A percentile compares a stretch with the other conserved stretches of the same genome.
These are phyloP conservation scores for Hysterangium stoloniferum DNA, from an alignment of 768 basidiomycete genomes.

Conservation along the genomic window DNA sequence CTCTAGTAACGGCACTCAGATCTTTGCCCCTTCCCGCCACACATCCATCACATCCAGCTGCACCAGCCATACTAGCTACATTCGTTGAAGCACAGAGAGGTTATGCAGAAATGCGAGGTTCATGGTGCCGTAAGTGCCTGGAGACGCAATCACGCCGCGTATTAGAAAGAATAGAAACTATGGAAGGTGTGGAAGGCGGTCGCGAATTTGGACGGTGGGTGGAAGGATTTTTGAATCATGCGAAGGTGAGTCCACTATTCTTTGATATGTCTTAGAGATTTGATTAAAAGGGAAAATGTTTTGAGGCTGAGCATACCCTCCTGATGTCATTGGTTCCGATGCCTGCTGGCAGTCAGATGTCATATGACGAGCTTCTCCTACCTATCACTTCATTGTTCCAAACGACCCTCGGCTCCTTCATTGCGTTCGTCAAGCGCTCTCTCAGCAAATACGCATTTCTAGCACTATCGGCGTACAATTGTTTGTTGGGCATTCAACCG, in stretches of 20 bases:
- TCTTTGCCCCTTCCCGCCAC: slow-evolving; percentile 69
- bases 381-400: slow-evolving; percentile 63
- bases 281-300: neutral
- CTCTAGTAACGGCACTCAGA: slow-evolving; percentile 54
- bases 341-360: slow-evolving; percentile 39
- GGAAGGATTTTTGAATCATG: slow-evolving; percentile 51
- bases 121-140: slow-evolving; percentile 67
- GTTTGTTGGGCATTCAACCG: slow-evolving; percentile 42
- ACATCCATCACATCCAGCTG: slow-evolving; percentile 77
- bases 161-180: slow-evolving; percentile 61
- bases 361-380: slow-evolving; percentile 53
- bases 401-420: slow-evolving; percentile 55
- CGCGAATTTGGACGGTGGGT: slow-evolving; percentile 70
- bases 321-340: slow-evolving; percentile 59
- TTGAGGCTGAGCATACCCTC: slow-evolving; percentile 60
- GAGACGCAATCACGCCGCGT: slow-evolving; percentile 64
- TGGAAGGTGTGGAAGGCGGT: slow-evolving; percentile 58
- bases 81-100: slow-evolving; percentile 73
- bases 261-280: neutral
- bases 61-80: slow-evolving; percentile 52
- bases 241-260: slow-evolving; percentile 41
- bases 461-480: slow-evolving; percentile 63
- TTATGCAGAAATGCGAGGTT: slow-evolving; percentile 81
- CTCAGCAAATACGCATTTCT: slow-evolving; percentile 67
- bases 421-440: slow-evolving; percentile 61